phyloP scores from a whole-genome alignment of 2,329 filamentous ascomycete genomes.

The Apiospora hydei region DNA sequence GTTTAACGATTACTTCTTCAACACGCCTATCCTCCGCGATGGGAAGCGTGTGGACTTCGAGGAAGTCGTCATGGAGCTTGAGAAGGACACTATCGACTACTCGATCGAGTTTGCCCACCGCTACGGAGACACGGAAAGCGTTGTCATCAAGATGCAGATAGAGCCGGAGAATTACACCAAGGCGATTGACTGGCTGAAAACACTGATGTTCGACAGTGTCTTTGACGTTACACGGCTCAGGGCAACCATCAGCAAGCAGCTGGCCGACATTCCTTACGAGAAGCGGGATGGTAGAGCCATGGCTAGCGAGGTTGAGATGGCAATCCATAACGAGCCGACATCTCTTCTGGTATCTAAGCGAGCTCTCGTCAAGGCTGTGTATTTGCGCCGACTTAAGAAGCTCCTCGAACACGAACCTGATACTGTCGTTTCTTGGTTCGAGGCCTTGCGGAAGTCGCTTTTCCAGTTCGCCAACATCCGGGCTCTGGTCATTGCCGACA shows the following conservation, averaged over 20 bases:
- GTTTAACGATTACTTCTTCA: constrained; percentile 94
- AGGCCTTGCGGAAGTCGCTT: constrained; percentile 76
- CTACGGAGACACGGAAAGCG: constrained; percentile 81
- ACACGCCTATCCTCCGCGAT: constrained; percentile 80
- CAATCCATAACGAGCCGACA: constrained; percentile 80
- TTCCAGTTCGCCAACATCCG: constrained; percentile 88
- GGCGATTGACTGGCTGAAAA: constrained; percentile 83
- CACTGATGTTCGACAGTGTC: constrained; percentile 86
- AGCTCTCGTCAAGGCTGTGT: constrained; percentile 85
- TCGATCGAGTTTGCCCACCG: constrained; percentile 71
- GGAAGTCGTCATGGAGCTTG: constrained; percentile 88
- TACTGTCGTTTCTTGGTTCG: constrained; percentile 77
- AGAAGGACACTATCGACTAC: constrained; percentile 90
- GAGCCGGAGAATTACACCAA: constrained; percentile 87
- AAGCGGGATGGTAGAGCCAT: constrained; percentile 84
- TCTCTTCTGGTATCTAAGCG: constrained; percentile 80
- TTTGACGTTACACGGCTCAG: constrained; percentile 76
- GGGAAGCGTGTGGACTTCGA: constrained; percentile 86
- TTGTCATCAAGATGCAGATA: constrained; percentile 82
- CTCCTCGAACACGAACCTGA: constrained; percentile 80
- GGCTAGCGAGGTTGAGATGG: constrained; percentile 72
- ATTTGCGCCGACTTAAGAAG: constrained; percentile 84
- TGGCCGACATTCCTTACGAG: constrained; percentile 89
- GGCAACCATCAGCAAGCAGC: constrained; percentile 76
- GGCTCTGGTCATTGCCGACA: constrained; percentile 81